Conservation (phyloP, 768 basidiomycete species). For the Daedaleopsis sinensis region DNA sequence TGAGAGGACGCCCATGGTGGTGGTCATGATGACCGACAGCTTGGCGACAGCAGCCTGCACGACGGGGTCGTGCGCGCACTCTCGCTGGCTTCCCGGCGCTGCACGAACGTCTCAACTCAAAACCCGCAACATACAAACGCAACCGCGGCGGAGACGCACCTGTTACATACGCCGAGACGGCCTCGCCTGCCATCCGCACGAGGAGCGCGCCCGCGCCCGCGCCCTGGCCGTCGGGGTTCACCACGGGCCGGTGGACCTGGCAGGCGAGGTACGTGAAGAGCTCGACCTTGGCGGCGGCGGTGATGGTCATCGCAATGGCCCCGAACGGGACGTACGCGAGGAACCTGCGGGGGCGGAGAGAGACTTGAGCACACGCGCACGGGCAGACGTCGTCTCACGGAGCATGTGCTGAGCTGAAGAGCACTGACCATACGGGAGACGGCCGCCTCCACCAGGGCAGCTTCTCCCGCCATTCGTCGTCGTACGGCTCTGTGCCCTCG, state of each 20-base stretch:
- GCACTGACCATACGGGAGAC: constrained; percentile 69
- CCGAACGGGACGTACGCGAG: constrained; percentile 54
- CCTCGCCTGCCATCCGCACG: not conserved
- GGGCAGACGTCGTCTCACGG: too few species aligned
- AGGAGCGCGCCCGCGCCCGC: constrained; percentile 5
- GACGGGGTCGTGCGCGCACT: constrained; percentile 69
- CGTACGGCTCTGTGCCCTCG: constrained; percentile 25
- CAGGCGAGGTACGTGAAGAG: constrained; percentile 77
- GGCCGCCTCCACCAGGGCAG: constrained; percentile 79
- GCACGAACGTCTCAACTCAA: not conserved
- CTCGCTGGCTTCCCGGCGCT: constrained; percentile 13
- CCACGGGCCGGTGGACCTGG: constrained; percentile 62
- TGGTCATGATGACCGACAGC: constrained; percentile 60
- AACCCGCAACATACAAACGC: not conserved
- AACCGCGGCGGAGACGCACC: not conserved
- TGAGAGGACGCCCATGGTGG: constrained; percentile 70
- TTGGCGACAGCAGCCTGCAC: constrained; percentile 75
- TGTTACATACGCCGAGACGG: not conserved
- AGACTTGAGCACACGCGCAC: too few species aligned
- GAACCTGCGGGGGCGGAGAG: constrained; percentile 49
- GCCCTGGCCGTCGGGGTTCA: constrained; percentile 26
- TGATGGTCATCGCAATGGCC: constrained; percentile 56
- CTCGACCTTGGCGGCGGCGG: constrained; percentile 72
- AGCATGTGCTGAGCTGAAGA: too few species aligned
- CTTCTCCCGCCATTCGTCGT: constrained; percentile 27